Percentiles rank a stretch among this genome's conserved stretches.
Evolutionary conservation across 2,329 filamentous ascomycete genomes (phyloP).

Genomic region (Alternaria angustiovoidea): DNA sequence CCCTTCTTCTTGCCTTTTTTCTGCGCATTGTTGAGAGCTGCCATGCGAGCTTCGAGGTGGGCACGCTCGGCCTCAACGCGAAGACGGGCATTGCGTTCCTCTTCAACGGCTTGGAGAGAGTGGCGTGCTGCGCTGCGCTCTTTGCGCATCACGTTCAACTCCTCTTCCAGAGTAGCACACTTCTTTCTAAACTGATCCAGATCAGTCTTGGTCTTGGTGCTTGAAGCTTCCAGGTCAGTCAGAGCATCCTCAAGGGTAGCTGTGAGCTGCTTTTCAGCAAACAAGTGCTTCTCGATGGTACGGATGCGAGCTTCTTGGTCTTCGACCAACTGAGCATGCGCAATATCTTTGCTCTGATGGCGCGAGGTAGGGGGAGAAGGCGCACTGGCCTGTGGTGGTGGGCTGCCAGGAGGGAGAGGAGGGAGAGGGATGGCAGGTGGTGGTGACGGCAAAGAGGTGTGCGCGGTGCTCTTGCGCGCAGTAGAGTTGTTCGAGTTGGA

Average conservation of each 20-base stretch:
- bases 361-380: conserved; percentile 68
- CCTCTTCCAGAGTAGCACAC: conserved; percentile 75
- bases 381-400: conserved; percentile 59
- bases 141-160: conserved; percentile 70
- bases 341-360: conserved; percentile 82
- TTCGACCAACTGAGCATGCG: conserved; percentile 82
- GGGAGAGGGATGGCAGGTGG: conserved; percentile 96
- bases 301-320: conserved; percentile 95
- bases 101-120: conserved; percentile 88
- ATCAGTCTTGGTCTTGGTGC: conserved; percentile 89
- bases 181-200: conserved; percentile 92
- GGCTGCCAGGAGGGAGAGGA: conserved; percentile 71
- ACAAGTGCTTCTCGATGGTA: conserved; percentile 95
- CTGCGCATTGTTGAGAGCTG: conserved; percentile 79
- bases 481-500: conserved; percentile 70
- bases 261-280: conserved; percentile 95
- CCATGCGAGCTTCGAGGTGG: conserved; percentile 87
- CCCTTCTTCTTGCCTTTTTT: conserved; percentile 95
- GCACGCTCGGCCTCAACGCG: conserved; percentile 88
- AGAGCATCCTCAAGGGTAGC: conserved; percentile 94
- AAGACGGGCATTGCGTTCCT: conserved; percentile 90
- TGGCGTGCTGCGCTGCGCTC: conserved; percentile 67
- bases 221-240: conserved; percentile 89
- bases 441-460: conserved; percentile 86
- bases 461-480: conserved; percentile 84